Conservation (phyloP, 129 eudicot species). For the Escallonia rubra region DNA sequence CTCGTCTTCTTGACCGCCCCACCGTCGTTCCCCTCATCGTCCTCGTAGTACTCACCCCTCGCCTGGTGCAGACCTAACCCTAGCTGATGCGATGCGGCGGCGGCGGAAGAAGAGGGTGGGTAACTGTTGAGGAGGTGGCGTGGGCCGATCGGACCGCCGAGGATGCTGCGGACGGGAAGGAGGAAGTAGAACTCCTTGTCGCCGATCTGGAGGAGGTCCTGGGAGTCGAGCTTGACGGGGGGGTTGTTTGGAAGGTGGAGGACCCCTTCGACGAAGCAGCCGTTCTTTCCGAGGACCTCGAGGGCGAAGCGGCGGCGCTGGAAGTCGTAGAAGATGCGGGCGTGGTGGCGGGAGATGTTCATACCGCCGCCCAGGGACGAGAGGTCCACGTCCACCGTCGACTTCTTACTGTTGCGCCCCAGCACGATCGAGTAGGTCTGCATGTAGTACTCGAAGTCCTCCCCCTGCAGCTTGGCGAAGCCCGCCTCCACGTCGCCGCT, state of each 20-base stretch:
- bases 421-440: slow-evolving; percentile 92
- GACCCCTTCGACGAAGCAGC: slow-evolving; percentile 89
- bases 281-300: slow-evolving; percentile 94
- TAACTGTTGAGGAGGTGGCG: slow-evolving; percentile 28
- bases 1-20: slow-evolving; percentile 46
- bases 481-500: slow-evolving; percentile 89
- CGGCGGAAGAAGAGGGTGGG: slow-evolving; percentile 24
- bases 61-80: too few species aligned
- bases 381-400: slow-evolving; percentile 92
- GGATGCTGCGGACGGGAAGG: slow-evolving; percentile 69
- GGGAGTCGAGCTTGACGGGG: slow-evolving; percentile 85
- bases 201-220: slow-evolving; percentile 80
- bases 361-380: slow-evolving; percentile 96
- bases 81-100: slow-evolving; percentile 11
- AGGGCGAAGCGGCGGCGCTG: slow-evolving; percentile 95
- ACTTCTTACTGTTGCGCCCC: slow-evolving; percentile 88
- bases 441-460: slow-evolving; percentile 97
- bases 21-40: slow-evolving; percentile 38
- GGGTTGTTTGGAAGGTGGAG: slow-evolving; percentile 80
- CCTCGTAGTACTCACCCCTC: slow-evolving; percentile 27
- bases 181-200: slow-evolving; percentile 88
- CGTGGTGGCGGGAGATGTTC: slow-evolving; percentile 99
- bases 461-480: slow-evolving; percentile 91
- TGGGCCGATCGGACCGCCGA: slow-evolving; percentile 55
- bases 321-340: slow-evolving; percentile 99